Evolutionary conservation across 768 basidiomycete species (phyloP), one percentile per base, ranked within the genome.

Genomic region (Boletus patriciae): DNA sequence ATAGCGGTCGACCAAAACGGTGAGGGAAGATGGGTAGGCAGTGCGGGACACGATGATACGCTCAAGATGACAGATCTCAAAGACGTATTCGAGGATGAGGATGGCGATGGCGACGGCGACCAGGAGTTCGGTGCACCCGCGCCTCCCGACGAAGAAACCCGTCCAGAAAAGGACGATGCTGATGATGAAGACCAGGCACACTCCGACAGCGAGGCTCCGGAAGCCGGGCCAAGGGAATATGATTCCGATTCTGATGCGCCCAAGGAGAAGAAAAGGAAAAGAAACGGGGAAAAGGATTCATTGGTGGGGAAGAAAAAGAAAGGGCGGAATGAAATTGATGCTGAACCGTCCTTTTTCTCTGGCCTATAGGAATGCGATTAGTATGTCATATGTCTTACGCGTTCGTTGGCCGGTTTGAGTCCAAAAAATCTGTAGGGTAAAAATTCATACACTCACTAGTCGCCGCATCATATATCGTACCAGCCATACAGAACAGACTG

Each of bases 41-140:
- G 93, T 69, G 91, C 85, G 25, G 92, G 92, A 31, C 94, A 98
- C 62, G 95, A 98, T 59, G 91, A 96, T 54, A 78, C 82, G 9
- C 67, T 97, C 61, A 88, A 87, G 66, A 74, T 98, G 74, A 95
- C 93, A 27, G 89, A 96, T 72, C 76, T 98, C 47, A 84, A 80
- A 63, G 87, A 83, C 36, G 82, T 93, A 46, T 88, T 96, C 62
- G 78, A 78, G 53, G 74, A 66, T 46, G 65, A 67, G 23, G 65
- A 66, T 33, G 68, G 60, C 25, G 71, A 71, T n/a, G 52, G 44
- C 12, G 68, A 69, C 31, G 68, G 66, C 18, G 40, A 38, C 45
- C 61, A 62, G 15, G 55, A 50, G 4, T 37, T 36, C 16, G 52
- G 54, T n/a, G 63, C 67, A 15, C 69, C 67, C n/a, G 59, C 65